Evolutionary conservation across 2,329 filamentous ascomycete species (phyloP), one percentile per base, ranked within the genome.

Genomic region (Zymoseptoria crescenta): DNA sequence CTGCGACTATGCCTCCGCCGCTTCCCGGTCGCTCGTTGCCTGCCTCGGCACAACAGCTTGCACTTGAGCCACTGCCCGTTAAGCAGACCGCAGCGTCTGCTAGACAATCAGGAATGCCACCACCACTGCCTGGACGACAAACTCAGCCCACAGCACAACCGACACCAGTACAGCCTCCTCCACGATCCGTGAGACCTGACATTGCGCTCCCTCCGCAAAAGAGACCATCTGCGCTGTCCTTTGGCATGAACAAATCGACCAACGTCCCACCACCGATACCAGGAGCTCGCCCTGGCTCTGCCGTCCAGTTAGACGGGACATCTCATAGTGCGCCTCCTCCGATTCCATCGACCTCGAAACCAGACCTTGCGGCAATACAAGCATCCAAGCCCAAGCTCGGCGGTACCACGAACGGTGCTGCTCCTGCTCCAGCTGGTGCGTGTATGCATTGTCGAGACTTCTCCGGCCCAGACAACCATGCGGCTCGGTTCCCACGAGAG

Each of bases 361-460:
- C 83, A n/a, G 80, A 85, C 71, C 74, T 86, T 3, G 77, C 80
- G 7, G 78, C 80, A 50, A 73, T 85, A 19, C 77, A 81, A 72
- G 77, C 80, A 6, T 79, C 77, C 1, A 82, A 83, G 63, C 80
- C 80, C 16, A 73, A 63, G 21, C 28, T 60, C 13, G 66, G 62
- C 57, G 61, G 55, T 13, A 57, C 57, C 29, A 45, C 29, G 13
- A 59, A 53, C 57, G 51, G 56, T 61, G 50, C 56, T 56, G 71
- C 41, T 10, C n/a, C 59, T 8, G 35, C 53, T 16, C 28, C 56
- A 19, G 60, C 65, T 48, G 61, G 61, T n/a, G 68, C 68, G 4
- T 97, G 94, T 72, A 80, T 96, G 56, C 77, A 85, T 59, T 97
- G 94, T 72, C 85, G 92, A 64, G 92, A 97, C 75, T 97, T 95